Conservation (phyloP, 768 basidiomycete genomes). For the Amanita rubescens region DNA sequence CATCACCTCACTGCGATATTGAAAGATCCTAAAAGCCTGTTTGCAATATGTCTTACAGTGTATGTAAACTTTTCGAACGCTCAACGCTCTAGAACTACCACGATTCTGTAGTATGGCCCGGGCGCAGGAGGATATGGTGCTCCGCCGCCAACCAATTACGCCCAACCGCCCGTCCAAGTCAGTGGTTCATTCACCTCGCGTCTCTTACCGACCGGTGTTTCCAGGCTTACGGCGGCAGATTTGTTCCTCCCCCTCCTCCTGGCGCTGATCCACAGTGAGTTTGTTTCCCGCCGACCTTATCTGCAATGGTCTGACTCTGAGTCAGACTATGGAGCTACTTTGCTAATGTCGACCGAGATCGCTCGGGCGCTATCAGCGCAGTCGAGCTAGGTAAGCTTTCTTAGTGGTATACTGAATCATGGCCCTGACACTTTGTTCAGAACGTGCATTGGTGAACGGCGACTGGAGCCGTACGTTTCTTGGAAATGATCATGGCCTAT, state of each 20-base stretch:
- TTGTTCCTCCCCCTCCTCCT: conserved; percentile 42
- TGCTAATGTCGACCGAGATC: conserved; percentile 55
- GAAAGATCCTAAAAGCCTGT: neutral
- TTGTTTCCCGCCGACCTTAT: neutral
- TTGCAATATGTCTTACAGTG: conserved; percentile 4
- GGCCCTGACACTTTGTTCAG: conserved; percentile 18
- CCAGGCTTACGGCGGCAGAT: conserved; percentile 23
- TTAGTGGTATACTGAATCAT: neutral
- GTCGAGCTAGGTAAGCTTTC: conserved; percentile 50
- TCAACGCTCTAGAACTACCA: neutral
- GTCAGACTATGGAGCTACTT: conserved; percentile 72
- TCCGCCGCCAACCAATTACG: conserved; percentile 6
- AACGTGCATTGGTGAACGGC: conserved; percentile 44
- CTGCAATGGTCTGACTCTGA: neutral
- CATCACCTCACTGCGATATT: no score
- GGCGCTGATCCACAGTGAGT: conserved; percentile 69
- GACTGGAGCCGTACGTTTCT: conserved; percentile 66
- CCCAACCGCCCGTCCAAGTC: conserved; percentile 12
- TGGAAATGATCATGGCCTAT: neutral
- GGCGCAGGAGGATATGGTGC: conserved; percentile 10
- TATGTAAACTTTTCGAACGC: neutral
- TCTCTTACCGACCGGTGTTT: neutral
- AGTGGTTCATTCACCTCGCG: conserved; percentile 6
- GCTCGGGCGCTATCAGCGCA: conserved; percentile 61
- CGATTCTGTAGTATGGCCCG: conserved; percentile 10